These are phyloP conservation scores for Phialemoniopsis sp. DNA, from an alignment of 2,329 filamentous ascomycete species.

Conservation along the genomic window DNA sequence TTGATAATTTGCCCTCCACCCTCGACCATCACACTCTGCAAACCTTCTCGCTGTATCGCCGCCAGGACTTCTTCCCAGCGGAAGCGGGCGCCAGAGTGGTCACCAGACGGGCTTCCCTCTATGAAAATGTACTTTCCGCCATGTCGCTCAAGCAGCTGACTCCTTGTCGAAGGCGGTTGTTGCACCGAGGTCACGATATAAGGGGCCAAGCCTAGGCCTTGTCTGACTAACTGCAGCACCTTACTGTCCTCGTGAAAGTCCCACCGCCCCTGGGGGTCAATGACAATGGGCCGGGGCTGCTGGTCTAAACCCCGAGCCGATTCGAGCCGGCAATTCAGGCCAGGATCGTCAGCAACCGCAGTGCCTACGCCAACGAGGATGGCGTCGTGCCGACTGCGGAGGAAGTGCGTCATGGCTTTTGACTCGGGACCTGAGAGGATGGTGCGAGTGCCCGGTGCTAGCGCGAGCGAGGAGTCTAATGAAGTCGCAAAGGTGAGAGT, in stretches of 20 bases:
- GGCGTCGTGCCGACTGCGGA: constrained; percentile 77
- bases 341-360: constrained; percentile 78
- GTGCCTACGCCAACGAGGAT: constrained; percentile 85
- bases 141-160: constrained; percentile 35
- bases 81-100: constrained; percentile 39
- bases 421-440: constrained; percentile 76
- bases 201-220: constrained; percentile 67
- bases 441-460: constrained; percentile 77
- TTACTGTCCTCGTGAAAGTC: constrained; percentile 54
- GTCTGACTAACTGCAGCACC: constrained; percentile 60
- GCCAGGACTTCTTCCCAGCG: constrained; percentile 63
- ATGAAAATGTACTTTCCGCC: constrained; percentile 51
- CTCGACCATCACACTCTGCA: constrained; percentile 86
- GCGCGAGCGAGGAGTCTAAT: constrained; percentile 75
- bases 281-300: constrained; percentile 77
- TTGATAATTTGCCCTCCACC: constrained; percentile 83
- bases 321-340: constrained; percentile 74
- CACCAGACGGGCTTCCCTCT: constrained; percentile 10
- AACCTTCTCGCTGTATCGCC: constrained; percentile 51
- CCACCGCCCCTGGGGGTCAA: constrained; percentile 80
- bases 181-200: constrained; percentile 59
- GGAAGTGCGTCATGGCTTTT: constrained; percentile 90
- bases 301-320: constrained; percentile 36
- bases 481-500: constrained; percentile 91
- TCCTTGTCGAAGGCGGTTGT: constrained; percentile 38